Percentiles rank a stretch among this genome's conserved stretches.
phyloP scores from a whole-genome alignment of 108 stramenopile genomes.

The Schizochytrium sp. region DNA sequence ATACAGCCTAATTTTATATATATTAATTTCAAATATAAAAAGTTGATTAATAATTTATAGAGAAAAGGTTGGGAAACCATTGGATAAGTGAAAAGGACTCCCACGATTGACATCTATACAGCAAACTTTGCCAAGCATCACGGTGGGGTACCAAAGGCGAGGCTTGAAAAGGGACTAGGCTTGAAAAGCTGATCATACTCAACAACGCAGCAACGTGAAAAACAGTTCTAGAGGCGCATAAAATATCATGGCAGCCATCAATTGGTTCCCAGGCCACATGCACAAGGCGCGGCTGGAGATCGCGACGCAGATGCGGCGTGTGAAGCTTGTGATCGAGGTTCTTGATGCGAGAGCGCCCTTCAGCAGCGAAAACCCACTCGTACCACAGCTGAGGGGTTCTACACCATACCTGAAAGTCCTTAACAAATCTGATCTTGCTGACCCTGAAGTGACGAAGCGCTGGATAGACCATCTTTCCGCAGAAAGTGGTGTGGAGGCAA shows the following conservation, averaged over 20 bases:
- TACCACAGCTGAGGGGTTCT: not conserved
- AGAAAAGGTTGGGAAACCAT: too few relatives aligned
- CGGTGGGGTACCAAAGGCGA: too few relatives aligned
- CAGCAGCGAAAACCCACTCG: slow-evolving; percentile 52
- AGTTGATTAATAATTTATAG: too few relatives aligned
- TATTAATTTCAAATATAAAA: too few relatives aligned
- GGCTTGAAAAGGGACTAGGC: too few relatives aligned
- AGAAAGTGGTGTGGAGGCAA: not conserved
- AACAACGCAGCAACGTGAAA: too few relatives aligned
- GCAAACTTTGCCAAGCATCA: too few relatives aligned
- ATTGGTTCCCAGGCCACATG: slow-evolving; percentile 57
- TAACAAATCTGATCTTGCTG: slow-evolving; percentile 12
- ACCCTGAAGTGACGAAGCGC: slow-evolving; percentile 21
- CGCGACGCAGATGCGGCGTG: slow-evolving; percentile 17
- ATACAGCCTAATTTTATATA: too few relatives aligned
- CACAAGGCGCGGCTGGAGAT: slow-evolving; percentile 50
- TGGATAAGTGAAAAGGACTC: too few relatives aligned
- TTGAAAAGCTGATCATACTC: too few relatives aligned
- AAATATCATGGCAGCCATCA: not conserved
- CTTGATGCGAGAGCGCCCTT: slow-evolving; percentile 50
- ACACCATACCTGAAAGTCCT: slow-evolving; percentile 45
- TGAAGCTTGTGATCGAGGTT: slow-evolving; percentile 26
- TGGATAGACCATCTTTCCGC: slow-evolving; percentile 3
- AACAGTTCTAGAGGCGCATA: not conserved
- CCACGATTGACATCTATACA: too few relatives aligned